phyloP scores from a whole-genome alignment of 768 basidiomycete species.

The Hygrocybe punicea region DNA sequence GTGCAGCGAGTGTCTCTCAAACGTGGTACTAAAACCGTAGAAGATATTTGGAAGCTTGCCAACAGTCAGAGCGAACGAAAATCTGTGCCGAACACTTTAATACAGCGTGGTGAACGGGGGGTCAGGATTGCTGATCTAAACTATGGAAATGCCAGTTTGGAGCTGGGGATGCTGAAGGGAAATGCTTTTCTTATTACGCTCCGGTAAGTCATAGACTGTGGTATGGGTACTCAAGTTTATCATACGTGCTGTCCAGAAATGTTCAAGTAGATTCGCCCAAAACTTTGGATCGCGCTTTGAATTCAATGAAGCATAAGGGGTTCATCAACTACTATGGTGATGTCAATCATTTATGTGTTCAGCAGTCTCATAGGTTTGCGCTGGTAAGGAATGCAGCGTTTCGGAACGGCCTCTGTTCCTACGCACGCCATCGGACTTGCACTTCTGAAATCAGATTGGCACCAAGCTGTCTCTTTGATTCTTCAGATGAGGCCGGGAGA shows the following conservation, averaged over 20 bases:
- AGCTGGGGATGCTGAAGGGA: slow-evolving; percentile 94
- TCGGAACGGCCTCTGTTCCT: slow-evolving; percentile 93
- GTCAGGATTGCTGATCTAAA: slow-evolving; percentile 83
- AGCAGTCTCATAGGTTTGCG: neutral
- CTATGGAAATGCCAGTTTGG: slow-evolving; percentile 77
- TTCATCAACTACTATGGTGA: slow-evolving; percentile 98
- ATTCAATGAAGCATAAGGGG: slow-evolving; percentile 73
- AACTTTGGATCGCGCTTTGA: slow-evolving; percentile 70
- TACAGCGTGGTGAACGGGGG: slow-evolving; percentile 82
- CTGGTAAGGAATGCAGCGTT: slow-evolving; percentile 88
- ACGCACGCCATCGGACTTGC: slow-evolving; percentile 94
- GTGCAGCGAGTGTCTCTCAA: slow-evolving; percentile 85
- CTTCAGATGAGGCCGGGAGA: slow-evolving; percentile 84
- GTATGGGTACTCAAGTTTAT: neutral
- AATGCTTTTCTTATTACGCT: slow-evolving; percentile 95
- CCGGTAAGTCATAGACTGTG: slow-evolving; percentile 48
- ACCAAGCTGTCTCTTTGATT: slow-evolving; percentile 77
- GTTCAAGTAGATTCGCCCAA: slow-evolving; percentile 74
- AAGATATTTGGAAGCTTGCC: slow-evolving; percentile 79
- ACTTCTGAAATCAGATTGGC: slow-evolving; percentile 86
- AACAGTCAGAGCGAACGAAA: slow-evolving; percentile 64
- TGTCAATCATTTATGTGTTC: slow-evolving; percentile 3
- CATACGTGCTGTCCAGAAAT: slow-evolving; percentile 52
- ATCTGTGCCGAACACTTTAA: slow-evolving; percentile 54
- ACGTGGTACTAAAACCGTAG: slow-evolving; percentile 71